Percentiles rank a stretch among this genome's conserved stretches.
Evolutionary conservation across 1,139 yeast species (phyloP).

Genomic region (Zygoascus meyerae): DNA sequence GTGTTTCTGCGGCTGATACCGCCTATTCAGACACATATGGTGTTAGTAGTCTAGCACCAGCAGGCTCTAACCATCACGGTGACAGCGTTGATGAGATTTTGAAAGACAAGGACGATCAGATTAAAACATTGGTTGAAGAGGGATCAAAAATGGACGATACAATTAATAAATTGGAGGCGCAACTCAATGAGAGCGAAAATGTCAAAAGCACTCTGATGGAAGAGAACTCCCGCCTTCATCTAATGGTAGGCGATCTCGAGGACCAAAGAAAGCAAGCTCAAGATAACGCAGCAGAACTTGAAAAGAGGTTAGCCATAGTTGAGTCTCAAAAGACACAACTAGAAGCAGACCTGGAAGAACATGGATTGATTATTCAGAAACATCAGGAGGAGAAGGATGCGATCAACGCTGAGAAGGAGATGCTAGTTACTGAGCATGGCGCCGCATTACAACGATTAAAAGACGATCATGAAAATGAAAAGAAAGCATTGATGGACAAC

Average conservation of each 20-base stretch:
- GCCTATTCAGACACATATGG: background rate
- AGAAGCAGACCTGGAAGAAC: slow-evolving; percentile 9
- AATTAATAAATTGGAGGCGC: slow-evolving; percentile 27
- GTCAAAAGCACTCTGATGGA: slow-evolving; percentile 29
- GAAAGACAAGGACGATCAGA: slow-evolving; percentile 25
- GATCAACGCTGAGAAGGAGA: slow-evolving; percentile 4
- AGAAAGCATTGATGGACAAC: background rate
- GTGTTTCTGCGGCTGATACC: background rate
- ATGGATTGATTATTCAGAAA: background rate
- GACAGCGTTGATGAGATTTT: background rate
- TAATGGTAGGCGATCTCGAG: slow-evolving; percentile 28
- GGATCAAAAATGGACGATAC: slow-evolving; percentile 30
- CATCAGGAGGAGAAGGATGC: slow-evolving; percentile 8
- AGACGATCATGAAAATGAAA: background rate
- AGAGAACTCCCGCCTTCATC: slow-evolving; percentile 30
- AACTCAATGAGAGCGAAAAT: slow-evolving; percentile 28
- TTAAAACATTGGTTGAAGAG: slow-evolving; percentile 27
- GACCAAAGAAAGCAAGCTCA: slow-evolving; percentile 14
- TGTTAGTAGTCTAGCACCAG: background rate
- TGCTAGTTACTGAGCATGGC: slow-evolving; percentile 2
- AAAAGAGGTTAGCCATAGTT: slow-evolving; percentile 13
- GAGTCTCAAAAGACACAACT: slow-evolving; percentile 15
- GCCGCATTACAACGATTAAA: background rate
- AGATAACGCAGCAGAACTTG: slow-evolving; percentile 17
- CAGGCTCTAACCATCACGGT: background rate